Evolutionary conservation across 768 basidiomycete species (phyloP).

Genomic region (Trametes sanguinea): DNA sequence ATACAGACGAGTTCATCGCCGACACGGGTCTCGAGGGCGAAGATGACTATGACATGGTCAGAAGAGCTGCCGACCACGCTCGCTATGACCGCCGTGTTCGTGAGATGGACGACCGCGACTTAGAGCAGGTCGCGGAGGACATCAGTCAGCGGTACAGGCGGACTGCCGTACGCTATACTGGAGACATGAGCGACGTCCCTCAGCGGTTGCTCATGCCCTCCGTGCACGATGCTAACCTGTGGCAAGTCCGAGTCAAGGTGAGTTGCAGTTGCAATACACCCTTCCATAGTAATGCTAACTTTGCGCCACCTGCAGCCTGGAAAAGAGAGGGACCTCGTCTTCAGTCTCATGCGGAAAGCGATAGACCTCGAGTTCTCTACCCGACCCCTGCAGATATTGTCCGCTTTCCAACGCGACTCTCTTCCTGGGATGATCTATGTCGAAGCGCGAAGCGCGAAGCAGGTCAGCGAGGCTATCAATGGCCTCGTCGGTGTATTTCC

Average conservation of each 20-base stretch:
- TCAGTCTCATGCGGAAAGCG: constrained; percentile 93
- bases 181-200: constrained; percentile 92
- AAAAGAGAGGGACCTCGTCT: constrained; percentile 89
- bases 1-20: constrained; percentile 70
- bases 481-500: constrained; percentile 94
- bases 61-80: constrained; percentile 61
- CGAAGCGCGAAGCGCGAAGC: constrained; percentile 85
- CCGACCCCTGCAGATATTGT: constrained; percentile 80
- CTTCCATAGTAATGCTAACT: background rate
- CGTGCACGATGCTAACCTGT: constrained; percentile 92
- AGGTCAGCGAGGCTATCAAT: constrained; percentile 81
- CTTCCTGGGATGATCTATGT: constrained; percentile 96
- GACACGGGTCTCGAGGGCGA: constrained; percentile 61
- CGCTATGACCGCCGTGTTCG: constrained; percentile 70
- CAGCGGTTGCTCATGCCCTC: constrained; percentile 95
- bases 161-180: constrained; percentile 73
- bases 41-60: constrained; percentile 58
- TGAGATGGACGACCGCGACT: constrained; percentile 74
- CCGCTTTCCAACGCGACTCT: constrained; percentile 95
- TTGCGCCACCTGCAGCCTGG: constrained; percentile 58
- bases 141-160: constrained; percentile 78
- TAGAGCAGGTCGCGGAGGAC: constrained; percentile 82
- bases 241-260: constrained; percentile 95
- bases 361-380: constrained; percentile 80
- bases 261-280: constrained; percentile 22